Evolutionary conservation across 108 stramenopile genomes (phyloP), one percentile per base, ranked within the genome.

Genomic region (Nannochloropsis gaditana): DNA sequence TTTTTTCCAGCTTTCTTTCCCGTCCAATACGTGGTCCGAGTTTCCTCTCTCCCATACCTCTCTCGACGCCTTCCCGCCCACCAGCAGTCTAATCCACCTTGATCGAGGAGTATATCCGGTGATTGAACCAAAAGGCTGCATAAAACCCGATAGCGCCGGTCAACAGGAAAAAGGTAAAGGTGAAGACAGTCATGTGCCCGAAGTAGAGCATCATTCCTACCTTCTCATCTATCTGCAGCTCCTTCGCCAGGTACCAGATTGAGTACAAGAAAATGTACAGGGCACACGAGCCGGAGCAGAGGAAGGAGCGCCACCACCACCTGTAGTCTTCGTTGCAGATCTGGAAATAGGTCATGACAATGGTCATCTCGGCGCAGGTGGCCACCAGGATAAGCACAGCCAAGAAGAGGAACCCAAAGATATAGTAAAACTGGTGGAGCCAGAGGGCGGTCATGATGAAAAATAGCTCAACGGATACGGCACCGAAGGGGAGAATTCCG

Each of bases 281-380:
- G 11, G 95, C 97, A 19, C 96, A 95, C 9, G 94, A 92, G 93
- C 89, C 89, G 21, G 86, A 79, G 83, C 85, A 89, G 85, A 91
- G 85, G 88, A 97, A 96, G 80, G 96, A 94, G 80, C 97, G 93
- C 99, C 99, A 99, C 98, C 99, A 99, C 99, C 99, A 99, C 87
- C 95, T 95, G 91, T 99, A 97, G 91, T 99, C 95, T 93, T 99
- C 98, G 44, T 94, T 92, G 88, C 96, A 96, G 9, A 99, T 95
- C 92, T 97, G 97, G 92, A 99, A 99, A 93, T 99, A 99, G 92
- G 91, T 93, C 92, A 99, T 94, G 41, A 99, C 92, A 50, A 99
- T 91, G 81, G 96, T 96, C 86, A 99, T 98, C 89, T 98, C 97
- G 9, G 98, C 96, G 88, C 95, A 96, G 9, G 98, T 99, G 45